Percentiles rank a stretch among this genome's conserved stretches.
phyloP scores from a whole-genome alignment of 1,284 basidiomycete species.

The Malassezia equina region DNA sequence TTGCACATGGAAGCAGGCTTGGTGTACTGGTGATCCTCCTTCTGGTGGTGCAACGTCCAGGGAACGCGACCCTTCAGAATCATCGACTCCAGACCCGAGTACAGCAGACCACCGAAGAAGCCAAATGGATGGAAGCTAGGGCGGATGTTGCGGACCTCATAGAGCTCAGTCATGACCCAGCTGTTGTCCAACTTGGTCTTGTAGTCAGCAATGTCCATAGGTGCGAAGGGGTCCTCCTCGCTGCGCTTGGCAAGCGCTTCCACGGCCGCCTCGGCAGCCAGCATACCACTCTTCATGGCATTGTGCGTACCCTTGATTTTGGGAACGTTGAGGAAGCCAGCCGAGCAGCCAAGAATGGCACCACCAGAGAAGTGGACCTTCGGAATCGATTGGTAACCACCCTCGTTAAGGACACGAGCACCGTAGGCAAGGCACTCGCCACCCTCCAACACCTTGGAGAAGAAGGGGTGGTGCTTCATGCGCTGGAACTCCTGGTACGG shows the following conservation, averaged over 20 bases:
- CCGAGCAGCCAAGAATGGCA: conserved; percentile 86
- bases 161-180: conserved; percentile 79
- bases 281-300: conserved; percentile 98
- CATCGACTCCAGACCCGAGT: conserved; percentile 80
- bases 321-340: conserved; percentile 86
- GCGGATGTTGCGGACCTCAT: conserved; percentile 83
- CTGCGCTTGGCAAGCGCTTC: conserved; percentile 54
- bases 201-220: conserved; percentile 68
- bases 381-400: conserved; percentile 85
- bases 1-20: conserved; percentile 53
- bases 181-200: conserved; percentile 64
- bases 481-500: conserved; percentile 90
- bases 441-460: conserved; percentile 67
- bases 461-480: conserved; percentile 95
- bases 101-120: conserved; percentile 75
- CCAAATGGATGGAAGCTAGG: conserved; percentile 81
- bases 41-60: conserved; percentile 75
- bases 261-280: conserved; percentile 81
- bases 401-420: conserved; percentile 82
- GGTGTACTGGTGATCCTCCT: conserved; percentile 57
- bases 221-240: conserved; percentile 17
- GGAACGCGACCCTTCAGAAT: conserved; percentile 76
- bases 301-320: conserved; percentile 99
- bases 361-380: conserved; percentile 89
- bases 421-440: conserved; percentile 78